Base-by-base conservation (phyloP, 2,329 filamentous ascomycete genomes). In the Fusarium sp. region DNA sequence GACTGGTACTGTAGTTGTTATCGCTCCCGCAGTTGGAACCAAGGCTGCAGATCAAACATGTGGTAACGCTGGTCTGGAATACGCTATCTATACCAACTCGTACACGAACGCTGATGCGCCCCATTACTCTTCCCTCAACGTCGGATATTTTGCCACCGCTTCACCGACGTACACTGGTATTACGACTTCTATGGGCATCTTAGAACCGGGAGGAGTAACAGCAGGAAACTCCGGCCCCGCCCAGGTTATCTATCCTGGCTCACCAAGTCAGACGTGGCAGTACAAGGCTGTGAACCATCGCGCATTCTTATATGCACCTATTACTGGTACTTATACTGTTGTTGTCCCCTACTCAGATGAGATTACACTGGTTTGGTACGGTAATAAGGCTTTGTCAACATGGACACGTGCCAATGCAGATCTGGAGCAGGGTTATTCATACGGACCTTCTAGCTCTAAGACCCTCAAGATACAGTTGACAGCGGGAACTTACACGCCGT, bases 201-300 rank as follows among this genome's bases (percentile, higher is more conserved):
- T 45, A n/a, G 54, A 56, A 40, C 54, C 54, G 28, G 54, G 54
- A 0, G 54, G 54, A 3, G 43, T 50, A 4, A 1, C 50, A 4
- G 4, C 14, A 4, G 54, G 54, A 23, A 56, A 56, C 14, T 5
- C 54, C 2, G 54, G 54, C 5, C 54, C 54, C 1, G 30, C 54
- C 0, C 54, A 56, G 21, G 13, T 1, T 9, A 56, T 56, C 14
- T 56, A 56, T 28, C 54, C 54, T 56, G 43, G 43, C 1, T 6
- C 54, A 5, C 54, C 54, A 23, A 56, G 54, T 12, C 54, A 56
- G 16, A 56, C 54, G n/a, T 56, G 54, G 54, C 54, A 56, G n/a
- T 27, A 56, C 2, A 56, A 50, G 9, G 43, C 54, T 28, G 54
- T 56, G 4, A 56, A 56, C 5, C 43, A 56, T 11, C 54, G 54